Evolutionary conservation across 2,329 filamentous ascomycete genomes (phyloP).

Genomic region (Ceratocystis harringtonii): DNA sequence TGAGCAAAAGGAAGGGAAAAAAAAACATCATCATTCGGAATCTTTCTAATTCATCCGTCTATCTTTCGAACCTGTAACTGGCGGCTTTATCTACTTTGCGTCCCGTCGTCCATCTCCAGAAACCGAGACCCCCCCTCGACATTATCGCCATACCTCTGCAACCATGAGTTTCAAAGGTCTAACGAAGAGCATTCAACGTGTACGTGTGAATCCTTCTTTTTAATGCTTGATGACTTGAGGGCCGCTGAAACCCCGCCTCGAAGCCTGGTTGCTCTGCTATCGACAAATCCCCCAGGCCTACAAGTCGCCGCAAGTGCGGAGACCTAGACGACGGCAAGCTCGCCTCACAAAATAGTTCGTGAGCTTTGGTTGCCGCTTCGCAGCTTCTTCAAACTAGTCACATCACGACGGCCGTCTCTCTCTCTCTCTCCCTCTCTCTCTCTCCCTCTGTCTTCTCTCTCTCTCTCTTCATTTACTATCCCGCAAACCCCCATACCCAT

Average conservation of each 20-base stretch:
- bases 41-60: constrained; percentile 1
- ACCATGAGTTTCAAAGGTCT: constrained; percentile 95
- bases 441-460: too few species aligned
- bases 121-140: background rate
- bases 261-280: background rate
- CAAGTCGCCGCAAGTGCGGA: background rate
- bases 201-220: constrained; percentile 30
- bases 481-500: constrained; percentile 6
- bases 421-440: constrained; percentile 18
- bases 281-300: background rate
- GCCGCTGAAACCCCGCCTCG: background rate
- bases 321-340: background rate
- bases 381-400: background rate
- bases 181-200: constrained; percentile 74
- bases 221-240: background rate
- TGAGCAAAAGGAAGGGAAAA: constrained; percentile 4
- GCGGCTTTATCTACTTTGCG: background rate
- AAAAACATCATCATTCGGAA: constrained; percentile 4
- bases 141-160: constrained; percentile 13
- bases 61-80: background rate
- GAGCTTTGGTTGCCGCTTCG: background rate
- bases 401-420: background rate
- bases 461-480: background rate
- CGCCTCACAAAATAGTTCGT: background rate
- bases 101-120: background rate